phyloP scores from a whole-genome alignment of 345 rosid species.

The Murraya paniculata region DNA sequence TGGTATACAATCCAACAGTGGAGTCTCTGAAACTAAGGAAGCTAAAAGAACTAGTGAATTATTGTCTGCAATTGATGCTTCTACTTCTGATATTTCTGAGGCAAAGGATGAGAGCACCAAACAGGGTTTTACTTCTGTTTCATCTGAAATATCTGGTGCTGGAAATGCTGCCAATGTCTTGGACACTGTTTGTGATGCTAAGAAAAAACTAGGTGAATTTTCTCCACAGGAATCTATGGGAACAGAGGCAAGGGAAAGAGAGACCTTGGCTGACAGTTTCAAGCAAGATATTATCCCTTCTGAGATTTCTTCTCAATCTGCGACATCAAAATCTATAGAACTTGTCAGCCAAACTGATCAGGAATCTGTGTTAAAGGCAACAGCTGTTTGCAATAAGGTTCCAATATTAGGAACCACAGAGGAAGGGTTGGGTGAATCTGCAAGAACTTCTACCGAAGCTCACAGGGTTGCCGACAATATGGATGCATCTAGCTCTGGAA shows the following conservation, averaged over 20 bases:
- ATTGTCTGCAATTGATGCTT: slow-evolving; percentile 25
- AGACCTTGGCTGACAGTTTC: slow-evolving; percentile 13
- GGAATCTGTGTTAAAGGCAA: slow-evolving; percentile 20
- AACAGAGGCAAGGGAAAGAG: slow-evolving; percentile 17
- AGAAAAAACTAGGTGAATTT: slow-evolving; percentile 19
- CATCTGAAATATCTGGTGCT: slow-evolving; percentile 28
- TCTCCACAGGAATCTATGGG: slow-evolving; percentile 20
- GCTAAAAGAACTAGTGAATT: slow-evolving; percentile 28
- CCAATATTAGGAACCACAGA: slow-evolving; percentile 24
- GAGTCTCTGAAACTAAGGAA: slow-evolving; percentile 32
- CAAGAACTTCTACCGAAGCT: slow-evolving; percentile 20
- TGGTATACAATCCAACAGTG: slow-evolving; percentile 28
- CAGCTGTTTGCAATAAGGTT: slow-evolving; percentile 24
- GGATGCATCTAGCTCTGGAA: slow-evolving; percentile 31
- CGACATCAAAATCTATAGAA: slow-evolving; percentile 22
- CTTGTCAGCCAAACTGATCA: slow-evolving; percentile 17
- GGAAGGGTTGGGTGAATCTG: slow-evolving; percentile 29
- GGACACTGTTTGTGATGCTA: slow-evolving; percentile 4
- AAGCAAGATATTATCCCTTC: slow-evolving; percentile 27
- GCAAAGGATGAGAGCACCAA: slow-evolving; percentile 23
- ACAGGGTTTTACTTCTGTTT: slow-evolving; percentile 8
- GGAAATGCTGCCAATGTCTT: not conserved
- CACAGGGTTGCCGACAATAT: slow-evolving; percentile 17
- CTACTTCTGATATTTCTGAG: slow-evolving; percentile 23
- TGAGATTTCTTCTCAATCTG: slow-evolving; percentile 29